These are phyloP conservation scores for Mucuna pruriens DNA, from an alignment of 306 rosid species.

Conservation along the genomic window DNA sequence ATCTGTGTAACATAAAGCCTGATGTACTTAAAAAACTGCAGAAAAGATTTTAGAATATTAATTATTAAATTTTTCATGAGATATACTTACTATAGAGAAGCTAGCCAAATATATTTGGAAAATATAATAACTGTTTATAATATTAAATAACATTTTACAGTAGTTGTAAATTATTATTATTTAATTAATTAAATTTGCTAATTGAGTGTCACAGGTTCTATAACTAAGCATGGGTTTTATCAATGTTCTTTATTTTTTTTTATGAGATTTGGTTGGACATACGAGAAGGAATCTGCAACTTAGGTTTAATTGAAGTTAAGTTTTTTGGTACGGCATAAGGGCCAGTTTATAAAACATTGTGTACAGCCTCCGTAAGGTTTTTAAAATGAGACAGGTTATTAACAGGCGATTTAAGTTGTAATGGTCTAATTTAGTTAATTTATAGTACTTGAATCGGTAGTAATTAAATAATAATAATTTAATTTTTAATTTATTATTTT, in stretches of 20 bases:
- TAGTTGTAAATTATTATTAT: neutral
- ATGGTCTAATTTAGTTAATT: too few relatives aligned
- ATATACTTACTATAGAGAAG: neutral
- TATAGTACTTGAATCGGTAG: too few relatives aligned
- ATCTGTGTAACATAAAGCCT: neutral
- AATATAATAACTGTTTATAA: neutral
- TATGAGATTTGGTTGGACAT: neutral
- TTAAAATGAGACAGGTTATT: neutral
- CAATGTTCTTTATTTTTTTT: too few relatives aligned
- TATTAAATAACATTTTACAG: neutral
- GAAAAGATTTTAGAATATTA: neutral
- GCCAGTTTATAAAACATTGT: neutral
- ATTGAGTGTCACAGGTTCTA: neutral
- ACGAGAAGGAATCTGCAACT: neutral
- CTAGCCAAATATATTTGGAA: neutral
- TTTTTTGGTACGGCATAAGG: neutral
- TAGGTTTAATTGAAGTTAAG: neutral
- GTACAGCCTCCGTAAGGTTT: neutral
- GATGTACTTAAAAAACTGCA: neutral
- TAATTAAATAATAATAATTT: too few relatives aligned
- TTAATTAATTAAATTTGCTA: neutral
- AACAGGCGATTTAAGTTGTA: too few relatives aligned
- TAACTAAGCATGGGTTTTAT: neutral
- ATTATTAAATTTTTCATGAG: neutral
- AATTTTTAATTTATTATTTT: too few relatives aligned